Evolutionary conservation across 208 protist genomes (phyloP), one percentile per base, ranked within the genome.

Genomic region (Trypanosoma congolense): DNA sequence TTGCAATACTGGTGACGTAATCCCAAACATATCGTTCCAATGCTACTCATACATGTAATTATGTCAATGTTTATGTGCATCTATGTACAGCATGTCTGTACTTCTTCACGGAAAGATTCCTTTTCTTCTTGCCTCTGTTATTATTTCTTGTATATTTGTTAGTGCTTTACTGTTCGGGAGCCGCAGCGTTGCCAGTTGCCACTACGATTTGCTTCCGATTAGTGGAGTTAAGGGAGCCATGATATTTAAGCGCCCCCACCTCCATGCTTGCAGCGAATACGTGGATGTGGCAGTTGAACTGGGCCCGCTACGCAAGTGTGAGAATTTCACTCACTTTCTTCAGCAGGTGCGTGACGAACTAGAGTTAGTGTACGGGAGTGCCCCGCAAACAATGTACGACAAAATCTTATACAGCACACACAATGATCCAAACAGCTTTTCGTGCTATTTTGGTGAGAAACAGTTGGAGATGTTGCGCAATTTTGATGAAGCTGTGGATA

Each of bases 221-320:
- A n/a, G n/a, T n/a, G 5, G n/a, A 30, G 18, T 36, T 25, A 59
- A 42, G 30, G 41, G 3, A 19, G 83, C 83, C 69, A 45, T 54
- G n/a, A 25, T 83, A 10, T 86, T 92, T 62, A 61, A 73, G 21
- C 73, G 80, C 21, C 83, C 83, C 0, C 80, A 92, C 46, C 25
- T 74, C 3, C 56, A 56, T 22, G 65, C 72, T 22, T 83, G 56
- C 22, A 31, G 65, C 9, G 49, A 58, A 16, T 46, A 72, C 36
- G 75, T 81, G 0, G 77, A 87, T 8, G 75, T 88, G 22, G 61
- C 50, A 0, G 63, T 87, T 30, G 68, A 78, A n/a, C 57, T 82
- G 3, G 63, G 56, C 28, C 29, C 44, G 18, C 53, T 92, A 19
- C 71, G 77, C 10, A 36, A 61, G 24, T 25, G 83, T 0, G 41